Evolutionary conservation across 1,284 basidiomycete species (phyloP).

Genomic region (Polyporus tsugae): DNA sequence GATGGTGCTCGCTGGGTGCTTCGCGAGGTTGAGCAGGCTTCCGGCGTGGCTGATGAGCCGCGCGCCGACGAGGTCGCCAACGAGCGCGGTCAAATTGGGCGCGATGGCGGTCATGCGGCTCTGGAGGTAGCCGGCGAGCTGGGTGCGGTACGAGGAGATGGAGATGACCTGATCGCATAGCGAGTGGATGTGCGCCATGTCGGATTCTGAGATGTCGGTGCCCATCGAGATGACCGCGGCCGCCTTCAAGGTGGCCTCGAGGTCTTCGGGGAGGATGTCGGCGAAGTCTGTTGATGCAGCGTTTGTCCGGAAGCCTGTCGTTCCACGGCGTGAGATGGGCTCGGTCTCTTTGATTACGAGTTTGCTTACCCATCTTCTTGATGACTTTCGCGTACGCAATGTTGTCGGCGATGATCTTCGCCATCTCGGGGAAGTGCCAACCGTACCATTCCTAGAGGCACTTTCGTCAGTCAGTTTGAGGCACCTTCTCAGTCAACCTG

Average conservation of each 20-base stretch:
- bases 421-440: conserved; percentile 99
- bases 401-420: conserved; percentile 98
- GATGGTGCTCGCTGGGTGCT: conserved; percentile 97
- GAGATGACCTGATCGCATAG: conserved; percentile 98
- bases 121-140: conserved; percentile 93
- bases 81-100: conserved; percentile 94
- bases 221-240: conserved; percentile 98
- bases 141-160: conserved; percentile 92
- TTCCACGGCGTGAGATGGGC: background rate
- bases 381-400: conserved; percentile 95
- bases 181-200: conserved; percentile 94
- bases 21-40: conserved; percentile 92
- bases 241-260: conserved; percentile 90
- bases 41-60: conserved; percentile 97
- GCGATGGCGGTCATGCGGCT: conserved; percentile 99
- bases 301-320: conserved; percentile 90
- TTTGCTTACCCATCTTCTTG: conserved; percentile 77
- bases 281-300: conserved; percentile 88
- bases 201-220: conserved; percentile 96
- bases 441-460: conserved; percentile 94
- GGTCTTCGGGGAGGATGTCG: conserved; percentile 92
- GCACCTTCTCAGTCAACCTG: background rate
- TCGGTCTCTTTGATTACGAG: conserved; percentile 6
- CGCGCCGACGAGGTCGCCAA: conserved; percentile 97
- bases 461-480: conserved; percentile 20